phyloP scores from a whole-genome alignment of 495 filamentous ascomycete genomes.

The Annulohypoxylon nitens region DNA sequence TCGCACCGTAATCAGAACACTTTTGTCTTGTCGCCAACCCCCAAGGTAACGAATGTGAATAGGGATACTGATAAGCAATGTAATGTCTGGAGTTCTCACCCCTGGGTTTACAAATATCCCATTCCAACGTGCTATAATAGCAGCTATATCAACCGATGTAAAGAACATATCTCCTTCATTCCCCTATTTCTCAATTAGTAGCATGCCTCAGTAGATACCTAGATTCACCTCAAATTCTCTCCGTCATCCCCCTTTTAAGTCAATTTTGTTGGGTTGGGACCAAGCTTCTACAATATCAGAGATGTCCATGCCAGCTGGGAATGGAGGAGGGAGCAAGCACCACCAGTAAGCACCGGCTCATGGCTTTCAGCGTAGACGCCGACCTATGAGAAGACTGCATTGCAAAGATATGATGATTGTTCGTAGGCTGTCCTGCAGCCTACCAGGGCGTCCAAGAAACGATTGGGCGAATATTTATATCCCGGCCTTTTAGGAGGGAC shows the following conservation, averaged over 20 bases:
- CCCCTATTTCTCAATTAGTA: neutral
- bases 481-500: constrained; percentile 16
- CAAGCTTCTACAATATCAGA: constrained; percentile 9
- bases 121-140: constrained; percentile 22
- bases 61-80: constrained; percentile 39
- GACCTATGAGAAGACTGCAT: constrained; percentile 30
- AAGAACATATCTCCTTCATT: neutral
- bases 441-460: constrained; percentile 13
- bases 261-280: neutral
- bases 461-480: constrained; percentile 28
- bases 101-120: constrained; percentile 14
- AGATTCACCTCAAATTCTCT: neutral
- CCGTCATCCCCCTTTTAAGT: neutral
- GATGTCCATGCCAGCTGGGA: neutral
- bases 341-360: constrained; percentile 11
- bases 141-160: neutral
- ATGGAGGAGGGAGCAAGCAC: neutral
- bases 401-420: constrained; percentile 15
- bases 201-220: neutral
- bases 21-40: constrained; percentile 17
- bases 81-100: constrained; percentile 28
- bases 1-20: constrained; percentile 21
- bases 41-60: constrained; percentile 12
- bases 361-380: constrained; percentile 26
- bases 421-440: constrained; percentile 27